phyloP scores from a whole-genome alignment of 1,139 yeast genomes.

The Yamadazyma membranifaciens region DNA sequence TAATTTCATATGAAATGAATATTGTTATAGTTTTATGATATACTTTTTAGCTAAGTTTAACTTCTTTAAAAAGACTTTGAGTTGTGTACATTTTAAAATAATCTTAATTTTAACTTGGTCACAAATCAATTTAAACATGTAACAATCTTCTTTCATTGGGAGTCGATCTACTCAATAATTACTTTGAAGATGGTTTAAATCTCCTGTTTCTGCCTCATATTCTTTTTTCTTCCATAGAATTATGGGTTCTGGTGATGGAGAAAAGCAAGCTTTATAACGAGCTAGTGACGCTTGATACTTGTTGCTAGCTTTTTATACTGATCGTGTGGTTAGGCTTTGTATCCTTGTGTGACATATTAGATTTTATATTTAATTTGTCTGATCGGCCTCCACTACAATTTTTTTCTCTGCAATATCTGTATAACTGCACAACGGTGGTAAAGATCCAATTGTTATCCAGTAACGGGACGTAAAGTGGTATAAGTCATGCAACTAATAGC shows the following conservation, averaged over 20 bases:
- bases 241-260: conserved; percentile 70
- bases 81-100: not conserved
- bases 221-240: conserved; percentile 48
- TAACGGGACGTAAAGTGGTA: no score
- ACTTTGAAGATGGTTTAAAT: not conserved
- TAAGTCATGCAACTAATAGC: no score
- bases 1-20: no score
- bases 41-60: no score
- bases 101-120: not conserved
- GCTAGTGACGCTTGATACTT: conserved; percentile 39
- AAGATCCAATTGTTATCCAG: no score
- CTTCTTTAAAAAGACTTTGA: conserved; percentile 2
- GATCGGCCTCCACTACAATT: conserved; percentile 28
- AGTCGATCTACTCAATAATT: no score
- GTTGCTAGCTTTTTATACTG: conserved; percentile 30
- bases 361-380: conserved; percentile 11
- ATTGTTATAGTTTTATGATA: no score
- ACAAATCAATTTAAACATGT: not conserved
- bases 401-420: no score
- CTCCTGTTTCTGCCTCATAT: conserved; percentile 78
- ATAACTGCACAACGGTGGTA: no score
- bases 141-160: no score
- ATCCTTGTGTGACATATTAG: conserved; percentile 22
- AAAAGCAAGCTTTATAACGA: conserved; percentile 53
- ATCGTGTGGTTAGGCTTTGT: conserved; percentile 38